Conservation (phyloP, 768 basidiomycete genomes). For the Pleurotus tuoliensis region DNA sequence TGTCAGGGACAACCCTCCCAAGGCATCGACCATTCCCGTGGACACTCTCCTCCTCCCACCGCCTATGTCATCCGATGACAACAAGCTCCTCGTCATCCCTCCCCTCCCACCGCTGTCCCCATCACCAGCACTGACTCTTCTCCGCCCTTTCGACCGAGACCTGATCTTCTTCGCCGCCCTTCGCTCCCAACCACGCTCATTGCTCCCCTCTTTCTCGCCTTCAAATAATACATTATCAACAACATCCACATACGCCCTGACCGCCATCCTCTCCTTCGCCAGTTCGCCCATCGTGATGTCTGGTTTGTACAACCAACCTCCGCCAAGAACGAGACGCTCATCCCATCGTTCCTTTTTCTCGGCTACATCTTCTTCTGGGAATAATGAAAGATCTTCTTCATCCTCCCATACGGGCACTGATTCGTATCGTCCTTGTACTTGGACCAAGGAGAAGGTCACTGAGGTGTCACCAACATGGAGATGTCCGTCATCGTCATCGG, state of each 20-base stretch:
- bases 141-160: conserved; percentile 38
- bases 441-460: conserved; percentile 65
- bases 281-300: conserved; percentile 55
- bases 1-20: conserved; percentile 42
- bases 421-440: conserved; percentile 60
- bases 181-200: conserved; percentile 32
- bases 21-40: conserved; percentile 51
- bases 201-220: conserved; percentile 43
- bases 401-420: conserved; percentile 82
- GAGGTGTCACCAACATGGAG: conserved; percentile 53
- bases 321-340: conserved; percentile 72
- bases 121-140: conserved; percentile 48
- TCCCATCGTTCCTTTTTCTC: conserved; percentile 77
- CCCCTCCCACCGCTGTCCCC: conserved; percentile 14
- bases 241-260: conserved; percentile 64
- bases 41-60: conserved; percentile 52
- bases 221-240: conserved; percentile 80
- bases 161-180: conserved; percentile 18
- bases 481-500: conserved; percentile 27
- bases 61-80: conserved; percentile 16
- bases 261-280: conserved; percentile 50
- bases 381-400: conserved; percentile 43
- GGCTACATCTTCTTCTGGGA: conserved; percentile 36
- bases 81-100: conserved; percentile 15
- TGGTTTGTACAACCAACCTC: conserved; percentile 79